phyloP scores from a whole-genome alignment of 2,329 filamentous ascomycete species.

The Fusarium kyushuense region DNA sequence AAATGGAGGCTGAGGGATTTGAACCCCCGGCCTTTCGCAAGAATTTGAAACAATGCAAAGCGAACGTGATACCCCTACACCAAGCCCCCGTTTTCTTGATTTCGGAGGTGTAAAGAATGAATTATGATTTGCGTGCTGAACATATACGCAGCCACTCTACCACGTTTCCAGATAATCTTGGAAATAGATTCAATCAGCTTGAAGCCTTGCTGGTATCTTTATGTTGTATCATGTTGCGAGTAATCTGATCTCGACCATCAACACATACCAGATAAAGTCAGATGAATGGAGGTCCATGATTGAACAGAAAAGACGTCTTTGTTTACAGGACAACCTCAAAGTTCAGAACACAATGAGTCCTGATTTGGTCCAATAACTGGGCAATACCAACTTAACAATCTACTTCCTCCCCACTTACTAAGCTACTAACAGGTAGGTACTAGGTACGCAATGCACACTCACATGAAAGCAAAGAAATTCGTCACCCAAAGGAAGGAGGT shows the following conservation, averaged over 20 bases:
- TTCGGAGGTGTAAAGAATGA: fast-evolving
- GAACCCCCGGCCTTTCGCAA: constrained; percentile 50
- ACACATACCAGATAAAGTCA: no score
- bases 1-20: constrained; percentile 49
- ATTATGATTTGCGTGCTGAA: not conserved
- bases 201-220: not conserved
- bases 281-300: not conserved
- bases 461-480: not conserved
- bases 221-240: not conserved
- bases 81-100: constrained; percentile 39
- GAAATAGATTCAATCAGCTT: not conserved
- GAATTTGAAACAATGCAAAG: constrained; percentile 41
- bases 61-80: constrained; percentile 49
- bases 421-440: no score
- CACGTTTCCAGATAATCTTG: not conserved
- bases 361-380: no score
- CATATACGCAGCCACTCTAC: not conserved
- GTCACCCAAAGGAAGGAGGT: not conserved
- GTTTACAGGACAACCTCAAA: not conserved
- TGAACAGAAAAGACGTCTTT: not conserved
- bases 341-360: not conserved
- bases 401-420: no score
- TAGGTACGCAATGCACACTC: not conserved
- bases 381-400: no score
- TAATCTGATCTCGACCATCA: no score